Conservation (phyloP, 2,329 filamentous ascomycete genomes). For the Helminthosporium solani region DNA sequence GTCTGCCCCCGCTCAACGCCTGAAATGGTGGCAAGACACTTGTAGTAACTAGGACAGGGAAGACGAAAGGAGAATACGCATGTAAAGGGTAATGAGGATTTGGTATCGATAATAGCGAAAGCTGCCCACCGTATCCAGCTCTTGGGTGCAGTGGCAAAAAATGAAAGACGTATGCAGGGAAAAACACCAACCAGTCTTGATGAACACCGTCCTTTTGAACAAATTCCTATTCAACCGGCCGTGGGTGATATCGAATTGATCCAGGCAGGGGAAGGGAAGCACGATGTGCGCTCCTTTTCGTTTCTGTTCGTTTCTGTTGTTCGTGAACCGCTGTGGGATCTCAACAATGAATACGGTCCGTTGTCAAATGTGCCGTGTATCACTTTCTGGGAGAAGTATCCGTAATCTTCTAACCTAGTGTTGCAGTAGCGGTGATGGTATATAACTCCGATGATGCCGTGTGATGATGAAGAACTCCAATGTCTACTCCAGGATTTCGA, state of each 20-base stretch:
- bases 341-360: too few species aligned
- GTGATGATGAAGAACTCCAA: slow-evolving; percentile 5
- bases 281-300: too few species aligned
- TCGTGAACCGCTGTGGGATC: too few species aligned
- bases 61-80: neutral
- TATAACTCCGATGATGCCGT: slow-evolving; percentile 39
- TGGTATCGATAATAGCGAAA: neutral
- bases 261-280: neutral
- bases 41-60: too few species aligned
- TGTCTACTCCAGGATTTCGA: slow-evolving; percentile 14
- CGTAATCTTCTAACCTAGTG: too few species aligned
- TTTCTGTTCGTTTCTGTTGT: neutral
- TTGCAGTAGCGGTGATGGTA: slow-evolving; percentile 13
- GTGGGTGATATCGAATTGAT: too few species aligned
- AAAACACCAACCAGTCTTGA: neutral
- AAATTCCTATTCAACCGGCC: neutral
- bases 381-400: too few species aligned
- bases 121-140: neutral
- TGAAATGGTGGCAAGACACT: neutral
- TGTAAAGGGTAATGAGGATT: neutral
- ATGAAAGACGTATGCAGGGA: neutral
- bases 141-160: neutral
- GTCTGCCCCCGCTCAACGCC: neutral
- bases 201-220: neutral
- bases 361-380: too few species aligned